Base-by-base conservation (phyloP, 768 basidiomycete species). In the Kwoniella shandongensis region DNA sequence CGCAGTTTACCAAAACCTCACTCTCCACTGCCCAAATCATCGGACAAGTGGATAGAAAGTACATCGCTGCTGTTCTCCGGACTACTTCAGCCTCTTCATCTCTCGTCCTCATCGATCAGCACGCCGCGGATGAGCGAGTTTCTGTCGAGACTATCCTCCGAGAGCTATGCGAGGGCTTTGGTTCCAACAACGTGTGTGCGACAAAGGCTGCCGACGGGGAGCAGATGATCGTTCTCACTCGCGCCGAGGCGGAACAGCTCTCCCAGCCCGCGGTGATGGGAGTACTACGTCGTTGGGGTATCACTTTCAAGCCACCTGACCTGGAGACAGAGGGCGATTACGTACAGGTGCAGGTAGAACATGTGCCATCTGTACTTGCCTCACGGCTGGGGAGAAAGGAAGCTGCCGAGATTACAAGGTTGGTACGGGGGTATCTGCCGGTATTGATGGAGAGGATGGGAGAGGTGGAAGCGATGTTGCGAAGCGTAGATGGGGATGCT, bases 41-140 rank as follows among this genome's bases (percentile, higher is more conserved):
- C 47, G 83, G 82, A 56, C 96, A 99, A 72, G 84, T 98, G 42
- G 96, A 98, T 75, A 76, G 79, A 59, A 99, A 97, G 78, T 98
- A 93, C 73, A 83, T 98, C 62, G 87, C 85, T 26, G 92, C 91
- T 73, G 74, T 75, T 23, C 51, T 65, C 22, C 49, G 29, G 13
- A 39, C 48, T 11, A 22, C 30, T 22, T 17, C 18, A 26, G 36
- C 50, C 22, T 5, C 15, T 25, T 18, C 65, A 44, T 71, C 77
- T 1, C 81, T 98, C 27, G 80, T 94, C 29, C 81, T 98, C 49
- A 81, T 99, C 44, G 96, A 99, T 79, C 96, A 99, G 75, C 96
- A 99, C 73, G 96, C 96, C 12, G 94, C 93, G n/a, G 91, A 96
- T 72, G 96, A 99, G 77, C 85, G 96, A 20, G 79, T 97, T 42